phyloP scores from a whole-genome alignment of 768 basidiomycete genomes.

The Mycena chlorophos region DNA sequence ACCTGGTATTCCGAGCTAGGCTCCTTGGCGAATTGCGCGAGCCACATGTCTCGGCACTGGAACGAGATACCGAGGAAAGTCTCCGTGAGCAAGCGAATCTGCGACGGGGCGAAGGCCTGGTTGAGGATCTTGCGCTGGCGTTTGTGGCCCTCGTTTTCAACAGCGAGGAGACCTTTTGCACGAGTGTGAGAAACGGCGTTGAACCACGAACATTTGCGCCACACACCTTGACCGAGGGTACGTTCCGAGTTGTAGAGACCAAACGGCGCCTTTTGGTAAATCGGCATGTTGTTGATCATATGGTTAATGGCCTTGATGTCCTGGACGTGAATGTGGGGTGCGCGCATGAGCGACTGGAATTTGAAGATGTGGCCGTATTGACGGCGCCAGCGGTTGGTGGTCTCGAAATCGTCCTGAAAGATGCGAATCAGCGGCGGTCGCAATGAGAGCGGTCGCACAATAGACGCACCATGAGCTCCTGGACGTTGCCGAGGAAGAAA shows the following conservation, averaged over 20 bases:
- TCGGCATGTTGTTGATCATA: neutral
- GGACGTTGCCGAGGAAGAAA: neutral
- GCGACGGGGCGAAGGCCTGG: conserved; percentile 42
- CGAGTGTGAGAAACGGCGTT: too few relatives aligned
- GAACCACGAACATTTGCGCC: neutral
- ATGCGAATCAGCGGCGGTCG: neutral
- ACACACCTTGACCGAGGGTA: conserved; percentile 5
- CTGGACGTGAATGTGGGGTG: neutral
- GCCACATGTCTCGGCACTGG: conserved; percentile 3
- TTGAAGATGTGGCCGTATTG: neutral
- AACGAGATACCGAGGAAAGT: conserved; percentile 34
- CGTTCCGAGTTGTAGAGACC: neutral
- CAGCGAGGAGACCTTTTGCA: neutral
- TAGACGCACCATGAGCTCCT: neutral
- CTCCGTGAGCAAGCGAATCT: conserved; percentile 37
- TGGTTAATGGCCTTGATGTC: conserved; percentile 2
- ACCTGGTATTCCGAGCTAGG: neutral
- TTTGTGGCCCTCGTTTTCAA: neutral
- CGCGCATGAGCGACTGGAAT: conserved; percentile 4
- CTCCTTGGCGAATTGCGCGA: conserved; percentile 2
- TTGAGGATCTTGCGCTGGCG: conserved; percentile 23
- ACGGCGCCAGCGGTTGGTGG: neutral
- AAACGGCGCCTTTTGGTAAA: conserved; percentile 1
- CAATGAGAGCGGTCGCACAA: neutral
- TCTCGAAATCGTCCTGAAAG: neutral